These are phyloP conservation scores for Globisporangium nunn DNA, from an alignment of 352 stramenopile genomes.

Conservation along the genomic window DNA sequence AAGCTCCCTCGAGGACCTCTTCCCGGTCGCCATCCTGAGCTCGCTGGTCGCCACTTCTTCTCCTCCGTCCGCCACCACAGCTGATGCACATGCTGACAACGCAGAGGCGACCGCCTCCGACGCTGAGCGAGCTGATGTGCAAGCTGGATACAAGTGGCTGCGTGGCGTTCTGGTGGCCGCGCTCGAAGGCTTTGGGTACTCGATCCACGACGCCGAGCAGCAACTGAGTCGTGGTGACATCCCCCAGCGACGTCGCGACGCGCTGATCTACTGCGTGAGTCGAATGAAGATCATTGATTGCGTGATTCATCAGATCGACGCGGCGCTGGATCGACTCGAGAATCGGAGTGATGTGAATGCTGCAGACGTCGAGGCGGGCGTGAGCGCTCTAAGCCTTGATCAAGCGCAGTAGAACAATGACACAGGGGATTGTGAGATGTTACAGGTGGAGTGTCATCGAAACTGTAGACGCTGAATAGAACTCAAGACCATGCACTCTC, in stretches of 20 bases:
- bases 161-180: conserved; percentile 11
- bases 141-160: conserved; percentile 11
- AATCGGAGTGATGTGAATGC: neutral
- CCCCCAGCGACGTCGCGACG: conserved; percentile 22
- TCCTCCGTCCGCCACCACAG: neutral
- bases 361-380: neutral
- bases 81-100: neutral
- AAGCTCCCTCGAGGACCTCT: conserved; percentile 42
- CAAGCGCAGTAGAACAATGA: neutral
- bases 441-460: neutral
- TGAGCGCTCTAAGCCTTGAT: neutral
- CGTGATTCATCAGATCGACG: conserved; percentile 32
- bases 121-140: neutral
- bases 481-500: neutral
- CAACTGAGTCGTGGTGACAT: conserved; percentile 13
- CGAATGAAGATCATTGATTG: conserved; percentile 32
- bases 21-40: conserved; percentile 16
- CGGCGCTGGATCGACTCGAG: conserved; percentile 15
- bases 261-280: conserved; percentile 41
- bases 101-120: neutral
- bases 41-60: neutral
- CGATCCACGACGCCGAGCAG: conserved; percentile 19
- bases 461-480: neutral
- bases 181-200: conserved; percentile 14
- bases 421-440: neutral